Evolutionary conservation across 176 grass and related monocot species (phyloP).

Genomic region (Eremochloa ophiuroides): DNA sequence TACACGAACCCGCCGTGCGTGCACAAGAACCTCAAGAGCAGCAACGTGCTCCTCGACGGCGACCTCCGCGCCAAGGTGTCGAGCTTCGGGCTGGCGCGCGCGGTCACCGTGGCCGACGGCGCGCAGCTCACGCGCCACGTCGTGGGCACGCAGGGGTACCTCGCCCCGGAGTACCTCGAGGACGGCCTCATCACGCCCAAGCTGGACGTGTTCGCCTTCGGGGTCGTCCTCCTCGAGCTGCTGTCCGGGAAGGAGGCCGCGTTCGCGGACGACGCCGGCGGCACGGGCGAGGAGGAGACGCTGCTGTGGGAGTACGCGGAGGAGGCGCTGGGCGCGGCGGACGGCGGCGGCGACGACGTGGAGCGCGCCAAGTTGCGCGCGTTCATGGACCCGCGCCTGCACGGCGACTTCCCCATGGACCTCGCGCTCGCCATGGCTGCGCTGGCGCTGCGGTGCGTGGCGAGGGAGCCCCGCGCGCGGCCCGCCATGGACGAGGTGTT

Average conservation of each 20-base stretch:
- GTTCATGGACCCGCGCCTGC: constrained; percentile 55
- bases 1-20: constrained; percentile 65
- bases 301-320: constrained; percentile 51
- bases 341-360: constrained; percentile 51
- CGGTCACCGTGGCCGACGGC: constrained; percentile 5
- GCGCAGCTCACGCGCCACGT: constrained; percentile 70
- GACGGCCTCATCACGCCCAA: constrained; percentile 69
- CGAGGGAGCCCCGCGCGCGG: constrained; percentile 38
- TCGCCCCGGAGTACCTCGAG: constrained; percentile 79
- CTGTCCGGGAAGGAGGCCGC: constrained; percentile 72
- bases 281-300: neutral
- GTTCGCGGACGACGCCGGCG: constrained; percentile 18
- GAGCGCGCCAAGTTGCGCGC: constrained; percentile 37
- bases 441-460: constrained; percentile 65
- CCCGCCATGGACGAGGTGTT: constrained; percentile 50
- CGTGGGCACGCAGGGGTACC: constrained; percentile 73
- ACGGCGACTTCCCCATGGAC: constrained; percentile 60
- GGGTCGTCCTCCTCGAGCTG: constrained; percentile 75
- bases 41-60: constrained; percentile 62
- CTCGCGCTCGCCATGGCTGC: constrained; percentile 55
- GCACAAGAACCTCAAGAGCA: constrained; percentile 82
- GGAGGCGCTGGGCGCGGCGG: constrained; percentile 19
- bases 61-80: constrained; percentile 69
- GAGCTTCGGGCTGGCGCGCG: constrained; percentile 62
- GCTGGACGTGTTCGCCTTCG: constrained; percentile 82